A percentile compares a stretch with the other conserved stretches of the same genome.
Evolutionary conservation across 176 grass and related monocot genomes (phyloP).

Genomic region (Aechmea fasciata): DNA sequence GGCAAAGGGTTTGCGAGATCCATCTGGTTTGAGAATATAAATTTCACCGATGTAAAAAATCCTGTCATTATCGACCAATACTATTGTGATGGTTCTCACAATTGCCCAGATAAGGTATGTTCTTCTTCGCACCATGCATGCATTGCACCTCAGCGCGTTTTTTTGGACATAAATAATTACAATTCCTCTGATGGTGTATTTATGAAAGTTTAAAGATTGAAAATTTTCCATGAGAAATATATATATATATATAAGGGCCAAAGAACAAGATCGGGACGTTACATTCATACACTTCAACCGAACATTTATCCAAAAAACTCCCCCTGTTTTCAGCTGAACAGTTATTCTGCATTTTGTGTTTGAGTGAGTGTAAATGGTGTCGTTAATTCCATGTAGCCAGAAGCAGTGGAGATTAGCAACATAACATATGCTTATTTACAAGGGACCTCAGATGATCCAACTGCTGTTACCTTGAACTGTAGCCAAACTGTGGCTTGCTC

Average conservation of each 20-base stretch:
- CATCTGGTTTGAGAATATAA: conserved; percentile 25
- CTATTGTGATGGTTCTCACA: conserved; percentile 7
- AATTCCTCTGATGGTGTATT: no score
- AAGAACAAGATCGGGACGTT: no score
- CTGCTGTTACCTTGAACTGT: conserved; percentile 1
- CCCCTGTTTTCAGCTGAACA: no score
- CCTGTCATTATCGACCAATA: conserved; percentile 36
- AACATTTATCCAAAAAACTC: no score
- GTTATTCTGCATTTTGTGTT: not conserved
- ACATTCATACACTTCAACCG: no score
- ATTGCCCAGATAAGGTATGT: not conserved
- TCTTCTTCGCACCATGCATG: no score
- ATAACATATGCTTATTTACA: not conserved
- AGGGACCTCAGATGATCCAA: not conserved
- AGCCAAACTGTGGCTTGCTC: not conserved
- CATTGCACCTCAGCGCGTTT: no score
- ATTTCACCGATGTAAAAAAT: conserved; percentile 25
- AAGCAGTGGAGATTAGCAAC: not conserved
- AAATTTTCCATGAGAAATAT: no score
- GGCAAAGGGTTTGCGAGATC: conserved; percentile 23
- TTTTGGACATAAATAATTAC: no score
- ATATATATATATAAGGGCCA: no score
- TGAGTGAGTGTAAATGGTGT: not conserved
- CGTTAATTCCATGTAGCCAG: not conserved
- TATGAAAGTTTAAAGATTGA: no score